Evolutionary conservation across 2,329 filamentous ascomycete species (phyloP).

Genomic region (Aureobasidium namibiae): DNA sequence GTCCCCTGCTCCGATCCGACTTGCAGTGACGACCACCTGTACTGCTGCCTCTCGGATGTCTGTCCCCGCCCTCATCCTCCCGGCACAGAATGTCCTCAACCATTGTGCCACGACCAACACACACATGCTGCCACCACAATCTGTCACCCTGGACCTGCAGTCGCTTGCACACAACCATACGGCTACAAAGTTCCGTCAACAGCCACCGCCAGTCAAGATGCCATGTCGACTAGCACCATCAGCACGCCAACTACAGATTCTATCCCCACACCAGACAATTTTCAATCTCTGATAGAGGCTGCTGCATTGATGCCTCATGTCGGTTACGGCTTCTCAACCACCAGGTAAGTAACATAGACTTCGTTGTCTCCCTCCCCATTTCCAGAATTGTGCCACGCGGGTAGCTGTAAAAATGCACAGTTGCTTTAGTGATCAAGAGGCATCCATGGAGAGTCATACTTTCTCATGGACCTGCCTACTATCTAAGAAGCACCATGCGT

Average conservation of each 20-base stretch:
- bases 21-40: conserved; percentile 3
- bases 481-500: no score
- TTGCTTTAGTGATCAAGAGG: no score
- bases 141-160: not conserved
- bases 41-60: conserved; percentile 12
- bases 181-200: not conserved
- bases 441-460: no score
- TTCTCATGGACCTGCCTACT: no score
- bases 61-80: conserved; percentile 4
- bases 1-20: not conserved
- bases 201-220: not conserved
- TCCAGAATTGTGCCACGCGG: no score
- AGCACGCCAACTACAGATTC: conserved; percentile 12
- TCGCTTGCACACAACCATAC: not conserved
- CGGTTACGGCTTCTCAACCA: not conserved
- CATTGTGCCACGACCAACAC: not conserved
- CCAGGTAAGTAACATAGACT: not conserved
- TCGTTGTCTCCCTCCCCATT: no score
- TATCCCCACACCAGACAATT: conserved; percentile 3
- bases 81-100: not conserved
- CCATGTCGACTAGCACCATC: conserved; percentile 12
- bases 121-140: not conserved
- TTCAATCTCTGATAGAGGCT: conserved; percentile 12
- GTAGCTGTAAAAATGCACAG: no score
- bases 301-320: not conserved